Evolutionary conservation across 78 protist species (phyloP), one percentile per base, ranked within the genome.

Genomic region (Dictyostelium firmibasis): DNA sequence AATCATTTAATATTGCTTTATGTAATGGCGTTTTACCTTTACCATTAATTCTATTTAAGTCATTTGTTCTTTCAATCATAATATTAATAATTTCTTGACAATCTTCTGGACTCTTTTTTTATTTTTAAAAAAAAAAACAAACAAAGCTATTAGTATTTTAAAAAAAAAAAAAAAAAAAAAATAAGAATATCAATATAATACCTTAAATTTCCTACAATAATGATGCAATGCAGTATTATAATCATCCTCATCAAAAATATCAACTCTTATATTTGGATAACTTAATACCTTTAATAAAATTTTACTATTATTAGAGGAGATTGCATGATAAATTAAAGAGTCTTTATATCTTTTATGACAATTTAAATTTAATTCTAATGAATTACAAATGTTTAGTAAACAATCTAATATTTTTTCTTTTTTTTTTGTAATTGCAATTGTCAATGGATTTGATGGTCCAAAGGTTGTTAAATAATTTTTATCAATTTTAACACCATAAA

Each of bases 11-110:
- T 4, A 84, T 70, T 14, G 97, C 77, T 53, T 96, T 96, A 41
- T 96, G 97, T 36, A 96, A 75, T 27, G 97, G 97, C 10, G 97
- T 96, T 69, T 96, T 95, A 11, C 97, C 97, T 57, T 72, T 60
- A 57, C 50, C 44, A 57, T 91, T 91, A 29, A 47, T 82, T 57
- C 57, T 43, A 67, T 96, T 96, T 27, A 96, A n/a, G 64, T 96
- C 67, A 41, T 79, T 91, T 16, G 91, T 83, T n/a, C 62, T 83
- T 29, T 72, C 62, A 5, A 85, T 57, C 31, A 64, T 64, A 0
- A 64, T 25, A 64, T 23, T 64, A 7, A 64, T 25, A 25, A 64
- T 64, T 64, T 64, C 74, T 64, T 64, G 74, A 64, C 74, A 64
- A 64, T 64, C 31, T 64, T 64, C 74, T 64, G 74, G 74, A 25